Evolutionary conservation across 495 filamentous ascomycete species (phyloP).

Genomic region (Penicillium angulare): DNA sequence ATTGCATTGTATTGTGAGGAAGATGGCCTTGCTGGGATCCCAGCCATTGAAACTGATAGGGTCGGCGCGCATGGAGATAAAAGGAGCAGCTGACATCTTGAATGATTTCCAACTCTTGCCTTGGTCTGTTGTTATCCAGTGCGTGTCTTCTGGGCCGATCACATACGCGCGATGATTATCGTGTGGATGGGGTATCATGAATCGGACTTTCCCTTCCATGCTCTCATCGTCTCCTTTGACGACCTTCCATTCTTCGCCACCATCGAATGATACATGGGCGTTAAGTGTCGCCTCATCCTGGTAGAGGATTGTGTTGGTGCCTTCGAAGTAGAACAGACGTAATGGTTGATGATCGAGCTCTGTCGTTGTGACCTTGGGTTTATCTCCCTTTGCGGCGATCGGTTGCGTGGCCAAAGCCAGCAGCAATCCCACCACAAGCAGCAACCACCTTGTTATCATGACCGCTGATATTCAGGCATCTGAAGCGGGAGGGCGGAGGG

Average conservation of each 20-base stretch:
- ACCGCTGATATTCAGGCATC: constrained; percentile 31
- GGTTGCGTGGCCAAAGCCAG: constrained; percentile 31
- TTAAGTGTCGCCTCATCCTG: constrained; percentile 53
- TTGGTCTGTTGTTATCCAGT: constrained; percentile 79
- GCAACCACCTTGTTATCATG: constrained; percentile 46
- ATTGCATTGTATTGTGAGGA: constrained; percentile 67
- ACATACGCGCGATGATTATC: constrained; percentile 77
- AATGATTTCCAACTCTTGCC: constrained; percentile 80
- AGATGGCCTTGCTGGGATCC: constrained; percentile 79
- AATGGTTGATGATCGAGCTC: constrained; percentile 60
- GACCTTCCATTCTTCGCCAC: constrained; percentile 69
- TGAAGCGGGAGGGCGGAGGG: constrained; percentile 17
- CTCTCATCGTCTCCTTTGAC: constrained; percentile 56
- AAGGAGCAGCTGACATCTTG: constrained; percentile 50
- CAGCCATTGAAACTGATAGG: constrained; percentile 72
- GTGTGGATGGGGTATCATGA: constrained; percentile 70
- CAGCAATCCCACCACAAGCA: constrained; percentile 36
- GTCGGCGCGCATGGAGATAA: constrained; percentile 8
- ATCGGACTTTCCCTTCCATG: constrained; percentile 53
- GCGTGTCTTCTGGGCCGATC: constrained; percentile 58
- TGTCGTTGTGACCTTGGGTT: constrained; percentile 50
- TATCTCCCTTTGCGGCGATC: constrained; percentile 46
- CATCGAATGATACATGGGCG: constrained; percentile 72
- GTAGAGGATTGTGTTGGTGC: constrained; percentile 73
- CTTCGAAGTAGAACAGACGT: constrained; percentile 81